These are phyloP conservation scores for Leishmania guyanensis DNA, from an alignment of 208 protist genomes.

Conservation along the genomic window DNA sequence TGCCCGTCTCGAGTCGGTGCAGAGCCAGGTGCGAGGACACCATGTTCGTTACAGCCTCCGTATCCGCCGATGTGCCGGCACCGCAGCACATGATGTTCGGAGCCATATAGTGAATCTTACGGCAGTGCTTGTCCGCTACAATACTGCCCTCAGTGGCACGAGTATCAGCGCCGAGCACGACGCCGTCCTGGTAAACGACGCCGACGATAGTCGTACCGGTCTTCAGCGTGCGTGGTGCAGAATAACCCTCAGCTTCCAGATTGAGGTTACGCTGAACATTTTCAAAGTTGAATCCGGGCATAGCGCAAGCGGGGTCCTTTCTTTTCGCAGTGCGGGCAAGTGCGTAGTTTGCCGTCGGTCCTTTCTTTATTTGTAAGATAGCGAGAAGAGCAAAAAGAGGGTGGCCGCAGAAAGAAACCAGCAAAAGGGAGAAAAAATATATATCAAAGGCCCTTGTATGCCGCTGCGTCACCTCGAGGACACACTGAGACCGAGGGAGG, in stretches of 20 bases:
- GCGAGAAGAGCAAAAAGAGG: background rate
- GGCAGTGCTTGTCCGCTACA: slow-evolving; percentile 99
- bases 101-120: slow-evolving; percentile 99
- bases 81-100: slow-evolving; percentile 99
- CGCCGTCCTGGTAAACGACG: slow-evolving; percentile 98
- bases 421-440: background rate
- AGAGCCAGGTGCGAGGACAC: slow-evolving; percentile 95
- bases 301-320: slow-evolving; percentile 16
- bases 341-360: background rate
- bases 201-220: slow-evolving; percentile 99
- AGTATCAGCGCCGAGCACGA: slow-evolving; percentile 99
- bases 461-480: background rate
- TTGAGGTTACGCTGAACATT: slow-evolving; percentile 92
- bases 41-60: slow-evolving; percentile 94
- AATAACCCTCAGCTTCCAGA: slow-evolving; percentile 70
- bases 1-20: slow-evolving; percentile 94
- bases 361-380: slow-evolving; percentile 17
- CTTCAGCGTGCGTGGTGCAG: slow-evolving; percentile 92
- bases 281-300: slow-evolving; percentile 95
- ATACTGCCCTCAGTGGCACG: slow-evolving; percentile 98
- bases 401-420: slow-evolving; percentile 5
- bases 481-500: background rate
- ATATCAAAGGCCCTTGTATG: background rate
- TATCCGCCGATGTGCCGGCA: slow-evolving; percentile 99
- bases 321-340: background rate